phyloP scores from a whole-genome alignment of 371 early-diverging fungal genomes.

The Saksenaea oblongispora region DNA sequence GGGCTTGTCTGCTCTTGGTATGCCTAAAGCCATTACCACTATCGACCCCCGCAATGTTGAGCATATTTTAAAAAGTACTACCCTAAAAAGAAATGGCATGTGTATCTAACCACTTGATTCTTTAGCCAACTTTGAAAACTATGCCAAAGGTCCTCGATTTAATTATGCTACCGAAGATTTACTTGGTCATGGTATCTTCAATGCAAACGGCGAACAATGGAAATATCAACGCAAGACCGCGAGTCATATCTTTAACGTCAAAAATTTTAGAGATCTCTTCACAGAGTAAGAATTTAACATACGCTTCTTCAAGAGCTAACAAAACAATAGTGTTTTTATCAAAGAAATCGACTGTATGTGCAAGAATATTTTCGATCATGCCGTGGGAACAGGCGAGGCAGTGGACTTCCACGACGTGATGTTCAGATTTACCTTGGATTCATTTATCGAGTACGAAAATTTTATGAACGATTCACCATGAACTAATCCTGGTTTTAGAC shows the following conservation, averaged over 20 bases:
- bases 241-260: conserved; percentile 62
- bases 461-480: conserved; percentile 10
- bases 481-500: conserved; percentile 14
- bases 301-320: not conserved
- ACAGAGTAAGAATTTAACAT: conserved; percentile 22
- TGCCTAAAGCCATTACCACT: conserved; percentile 26
- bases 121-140: conserved; percentile 52
- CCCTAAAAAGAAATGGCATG: not conserved
- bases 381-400: conserved; percentile 26
- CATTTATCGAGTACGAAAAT: conserved; percentile 50
- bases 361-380: conserved; percentile 32
- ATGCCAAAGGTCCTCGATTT: conserved; percentile 44
- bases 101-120: not conserved
- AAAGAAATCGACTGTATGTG: conserved; percentile 29
- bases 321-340: conserved; percentile 33
- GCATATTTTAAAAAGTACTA: conserved; percentile 24
- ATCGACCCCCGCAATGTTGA: conserved; percentile 32
- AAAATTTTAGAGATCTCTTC: conserved; percentile 63
- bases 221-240: conserved; percentile 61
- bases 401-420: conserved; percentile 63
- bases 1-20: conserved; percentile 27
- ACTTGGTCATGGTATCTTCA: conserved; percentile 71
- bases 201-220: conserved; percentile 64
- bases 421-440: conserved; percentile 61
- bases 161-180: conserved; percentile 35